Percentiles rank a stretch among this genome's conserved stretches.
phyloP scores from a whole-genome alignment of 2,329 filamentous ascomycete genomes.

The Westerdykella aurantiaca region DNA sequence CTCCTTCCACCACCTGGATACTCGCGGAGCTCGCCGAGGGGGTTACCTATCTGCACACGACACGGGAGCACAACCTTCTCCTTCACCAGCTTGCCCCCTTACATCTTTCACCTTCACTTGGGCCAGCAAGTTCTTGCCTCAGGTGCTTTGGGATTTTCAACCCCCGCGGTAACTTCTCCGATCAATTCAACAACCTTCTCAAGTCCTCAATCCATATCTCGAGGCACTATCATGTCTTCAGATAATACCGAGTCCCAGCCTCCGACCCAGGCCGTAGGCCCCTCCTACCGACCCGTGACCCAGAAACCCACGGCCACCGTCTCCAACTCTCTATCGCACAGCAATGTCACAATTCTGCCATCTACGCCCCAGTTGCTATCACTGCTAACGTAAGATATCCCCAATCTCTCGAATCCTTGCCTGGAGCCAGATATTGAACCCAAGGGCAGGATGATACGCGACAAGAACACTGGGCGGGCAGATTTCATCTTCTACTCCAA shows the following conservation, averaged over 20 bases:
- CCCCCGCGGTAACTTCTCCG: too few species aligned
- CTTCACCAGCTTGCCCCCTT: too few species aligned
- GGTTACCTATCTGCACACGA: too few species aligned
- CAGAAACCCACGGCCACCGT: conserved; percentile 85
- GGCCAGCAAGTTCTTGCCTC: too few species aligned
- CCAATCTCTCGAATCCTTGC: conserved; percentile 1
- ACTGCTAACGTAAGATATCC: conserved; percentile 76
- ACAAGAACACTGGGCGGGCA: conserved; percentile 80
- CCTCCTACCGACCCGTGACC: conserved; percentile 66
- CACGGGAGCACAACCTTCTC: too few species aligned
- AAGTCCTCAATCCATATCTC: too few species aligned
- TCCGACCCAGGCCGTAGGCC: conserved; percentile 63
- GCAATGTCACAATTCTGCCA: conserved; percentile 83
- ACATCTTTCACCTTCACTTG: too few species aligned
- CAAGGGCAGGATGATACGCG: conserved; percentile 76
- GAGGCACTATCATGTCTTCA: not conserved
- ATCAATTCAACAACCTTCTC: too few species aligned
- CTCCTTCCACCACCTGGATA: not conserved
- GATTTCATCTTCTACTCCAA: conserved; percentile 99
- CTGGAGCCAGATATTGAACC: conserved; percentile 5
- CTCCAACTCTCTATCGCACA: conserved; percentile 71
- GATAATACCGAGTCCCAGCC: conserved; percentile 23
- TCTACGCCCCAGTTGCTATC: conserved; percentile 97
- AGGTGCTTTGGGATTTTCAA: too few species aligned
- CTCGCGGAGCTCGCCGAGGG: too few species aligned